Base-by-base conservation (phyloP, 306 rosid genomes). In the Ceratonia siliqua region DNA sequence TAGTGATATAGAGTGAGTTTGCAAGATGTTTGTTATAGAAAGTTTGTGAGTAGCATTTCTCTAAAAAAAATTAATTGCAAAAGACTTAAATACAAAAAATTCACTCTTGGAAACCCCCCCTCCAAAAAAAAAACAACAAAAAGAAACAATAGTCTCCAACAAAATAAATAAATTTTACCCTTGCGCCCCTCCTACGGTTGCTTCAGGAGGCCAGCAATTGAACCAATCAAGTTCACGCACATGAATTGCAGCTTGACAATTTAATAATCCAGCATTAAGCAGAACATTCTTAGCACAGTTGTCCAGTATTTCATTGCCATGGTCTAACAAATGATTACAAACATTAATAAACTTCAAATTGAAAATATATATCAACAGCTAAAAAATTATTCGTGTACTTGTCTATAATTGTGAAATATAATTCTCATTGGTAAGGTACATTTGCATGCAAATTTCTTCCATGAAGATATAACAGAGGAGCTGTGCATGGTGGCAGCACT, bases 161-260 rank as follows among this genome's bases (percentile, higher is more conserved):
- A 67, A 49, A 52, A 52, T 33, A 5, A 59, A 58, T 49, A 25
- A 32, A 35, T 18, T 10, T 75, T 75, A 93, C 98, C 91, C 87
- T 61, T 78, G 78, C 62, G 81, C 66, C 78, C 87, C 89, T 78
- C 76, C 85, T 35, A 14, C 25, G 76, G 57, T 66, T 71, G 69
- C 73, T 81, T 64, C 72, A 64, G 98, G 96, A 76, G 97, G 98
- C 94, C 96, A 94, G 32, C 78, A 71, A 72, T 79, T 69, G 73
- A 84, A 88, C 98, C 98, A 94, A 81, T 94, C 92, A 71, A 94
- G 95, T 57, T 91, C 96, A 18, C 87, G 89, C 21, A 90, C 91
- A 83, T 43, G 71, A 57, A 90, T 72, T 49, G 77, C 57, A 59
- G 87, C 92, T 80, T 63, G 63, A 75, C 54, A 58, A 73, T 78